A percentile compares a stretch with the other conserved stretches of the same genome.
Conservation (phyloP, 805 yeast genomes). For the Phaffomyces antillensis region DNA sequence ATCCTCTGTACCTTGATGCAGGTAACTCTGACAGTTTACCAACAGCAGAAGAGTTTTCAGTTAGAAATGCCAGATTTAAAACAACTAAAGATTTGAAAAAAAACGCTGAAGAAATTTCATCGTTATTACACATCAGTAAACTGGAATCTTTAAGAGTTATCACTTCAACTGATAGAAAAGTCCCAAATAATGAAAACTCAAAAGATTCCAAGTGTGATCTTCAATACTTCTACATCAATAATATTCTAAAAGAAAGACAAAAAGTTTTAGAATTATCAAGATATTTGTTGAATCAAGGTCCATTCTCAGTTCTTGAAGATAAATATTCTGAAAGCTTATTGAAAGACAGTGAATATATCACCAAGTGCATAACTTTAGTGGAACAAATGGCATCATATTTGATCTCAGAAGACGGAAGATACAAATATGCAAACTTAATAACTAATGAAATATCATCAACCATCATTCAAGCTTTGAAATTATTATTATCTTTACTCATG, state of each 20-base stretch:
- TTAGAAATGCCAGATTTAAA: constrained; percentile 35
- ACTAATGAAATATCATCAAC: constrained; percentile 28
- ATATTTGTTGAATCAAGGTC: constrained; percentile 20
- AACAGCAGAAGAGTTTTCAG: constrained; percentile 21
- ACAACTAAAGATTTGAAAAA: constrained; percentile 28
- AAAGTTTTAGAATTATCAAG: constrained; percentile 36
- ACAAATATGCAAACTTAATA: constrained; percentile 12
- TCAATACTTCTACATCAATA: constrained; percentile 26
- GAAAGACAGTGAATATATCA: constrained; percentile 19
- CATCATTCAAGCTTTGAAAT: constrained; percentile 30
- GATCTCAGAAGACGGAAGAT: constrained; percentile 4
- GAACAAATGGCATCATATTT: constrained; percentile 1
- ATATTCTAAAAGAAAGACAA: constrained; percentile 46
- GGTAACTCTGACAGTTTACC: constrained; percentile 7
- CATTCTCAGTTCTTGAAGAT: constrained; percentile 18
- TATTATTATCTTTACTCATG: constrained; percentile 32
- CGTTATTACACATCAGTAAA: constrained; percentile 31
- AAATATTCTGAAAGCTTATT: constrained; percentile 17
- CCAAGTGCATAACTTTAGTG: constrained; percentile 16
- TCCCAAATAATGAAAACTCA: constrained; percentile 21
- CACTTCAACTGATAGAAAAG: constrained; percentile 31
- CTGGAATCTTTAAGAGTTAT: constrained; percentile 45
- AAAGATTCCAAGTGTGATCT: constrained; percentile 6
- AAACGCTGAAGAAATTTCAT: constrained; percentile 35
- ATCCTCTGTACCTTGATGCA: constrained; percentile 8